These are phyloP conservation scores for Borovskyia barvae DNA, from an alignment of 208 protist genomes.

Conservation along the genomic window DNA sequence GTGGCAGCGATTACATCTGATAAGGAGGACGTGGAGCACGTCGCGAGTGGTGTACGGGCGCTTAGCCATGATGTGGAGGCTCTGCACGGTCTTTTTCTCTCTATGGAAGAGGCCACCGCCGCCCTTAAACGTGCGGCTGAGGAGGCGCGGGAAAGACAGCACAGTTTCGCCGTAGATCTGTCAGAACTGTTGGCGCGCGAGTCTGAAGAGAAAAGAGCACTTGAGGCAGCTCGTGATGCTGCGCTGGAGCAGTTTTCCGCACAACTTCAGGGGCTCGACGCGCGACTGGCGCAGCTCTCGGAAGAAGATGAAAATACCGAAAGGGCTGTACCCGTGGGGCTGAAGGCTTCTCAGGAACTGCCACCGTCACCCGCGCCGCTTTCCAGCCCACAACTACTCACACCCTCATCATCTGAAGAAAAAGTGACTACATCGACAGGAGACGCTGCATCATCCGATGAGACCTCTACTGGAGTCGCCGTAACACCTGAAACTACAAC, in stretches of 20 bases:
- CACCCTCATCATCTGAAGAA: too few species aligned
- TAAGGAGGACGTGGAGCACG: too few species aligned
- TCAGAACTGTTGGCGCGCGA: background rate
- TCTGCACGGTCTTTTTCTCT: constrained; percentile 1
- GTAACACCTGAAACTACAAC: too few species aligned
- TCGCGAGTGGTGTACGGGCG: background rate
- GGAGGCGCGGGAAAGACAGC: background rate
- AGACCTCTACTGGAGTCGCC: too few species aligned
- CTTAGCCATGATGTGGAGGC: constrained; percentile 6
- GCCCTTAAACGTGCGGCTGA: constrained; percentile 4
- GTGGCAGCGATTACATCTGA: too few species aligned
- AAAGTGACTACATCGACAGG: too few species aligned
- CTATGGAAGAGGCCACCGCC: constrained; percentile 8
- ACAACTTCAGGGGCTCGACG: constrained; percentile 8
- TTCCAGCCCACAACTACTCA: too few species aligned
- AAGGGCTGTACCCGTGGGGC: too few species aligned
- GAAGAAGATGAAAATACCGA: background rate
- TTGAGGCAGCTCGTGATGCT: background rate
- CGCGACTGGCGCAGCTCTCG: constrained; percentile 2
- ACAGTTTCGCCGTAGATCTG: background rate
- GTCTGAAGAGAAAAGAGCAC: background rate
- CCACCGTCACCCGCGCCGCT: too few species aligned
- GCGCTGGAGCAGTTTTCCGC: background rate
- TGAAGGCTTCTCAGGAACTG: too few species aligned
- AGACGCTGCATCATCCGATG: too few species aligned